phyloP scores from a whole-genome alignment of 768 basidiomycete genomes.

The Ramaria rubella region DNA sequence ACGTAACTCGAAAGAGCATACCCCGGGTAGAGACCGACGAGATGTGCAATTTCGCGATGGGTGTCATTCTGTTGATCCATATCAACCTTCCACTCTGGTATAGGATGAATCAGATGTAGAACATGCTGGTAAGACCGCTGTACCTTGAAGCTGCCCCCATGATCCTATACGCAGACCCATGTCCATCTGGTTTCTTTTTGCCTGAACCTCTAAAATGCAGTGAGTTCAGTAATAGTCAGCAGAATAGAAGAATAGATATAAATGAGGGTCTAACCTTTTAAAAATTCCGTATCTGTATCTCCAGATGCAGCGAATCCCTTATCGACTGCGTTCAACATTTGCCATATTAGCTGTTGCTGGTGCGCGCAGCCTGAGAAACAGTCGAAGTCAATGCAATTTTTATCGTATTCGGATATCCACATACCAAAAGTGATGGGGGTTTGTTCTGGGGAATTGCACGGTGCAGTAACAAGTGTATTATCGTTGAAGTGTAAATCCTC shows the following conservation, averaged over 20 bases:
- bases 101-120: not conserved
- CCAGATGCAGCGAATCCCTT: constrained; percentile 64
- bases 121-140: not conserved
- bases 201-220: constrained; percentile 39
- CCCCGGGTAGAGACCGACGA: constrained; percentile 70
- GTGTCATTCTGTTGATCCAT: constrained; percentile 56
- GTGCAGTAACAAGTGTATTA: constrained; percentile 57
- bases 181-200: constrained; percentile 58
- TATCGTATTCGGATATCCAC: constrained; percentile 13
- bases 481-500: constrained; percentile 62
- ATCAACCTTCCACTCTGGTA: constrained; percentile 73
- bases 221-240: not conserved
- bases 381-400: not conserved
- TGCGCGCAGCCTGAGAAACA: constrained; percentile 56
- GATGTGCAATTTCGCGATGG: constrained; percentile 71
- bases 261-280: constrained; percentile 37
- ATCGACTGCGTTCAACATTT: constrained; percentile 63
- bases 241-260: not conserved
- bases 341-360: constrained; percentile 71
- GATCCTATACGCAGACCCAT: constrained; percentile 64
- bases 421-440: constrained; percentile 61
- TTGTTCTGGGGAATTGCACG: constrained; percentile 77
- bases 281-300: constrained; percentile 58
- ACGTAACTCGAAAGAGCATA: constrained; percentile 56
- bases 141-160: constrained; percentile 72